Base-by-base conservation (phyloP, 768 basidiomycete genomes). In the Filobasidium floriforme region DNA sequence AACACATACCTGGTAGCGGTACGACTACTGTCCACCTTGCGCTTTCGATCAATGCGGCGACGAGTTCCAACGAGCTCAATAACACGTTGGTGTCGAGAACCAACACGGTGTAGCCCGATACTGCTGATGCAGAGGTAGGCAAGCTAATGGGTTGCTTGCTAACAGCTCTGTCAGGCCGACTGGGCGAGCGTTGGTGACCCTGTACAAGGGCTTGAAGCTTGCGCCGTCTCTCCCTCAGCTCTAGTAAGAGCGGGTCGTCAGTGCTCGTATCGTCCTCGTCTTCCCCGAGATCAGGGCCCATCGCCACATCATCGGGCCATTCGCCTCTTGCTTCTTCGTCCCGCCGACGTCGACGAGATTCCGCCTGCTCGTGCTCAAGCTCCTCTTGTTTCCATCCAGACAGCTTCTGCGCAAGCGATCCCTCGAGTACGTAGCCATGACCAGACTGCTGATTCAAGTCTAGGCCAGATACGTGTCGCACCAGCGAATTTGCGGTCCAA, bases 51-150 rank as follows among this genome's bases (percentile, higher is more conserved):
- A 98, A 82, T 14, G 86, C 83, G 0, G 84, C 78, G 66, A 99
- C 82, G 70, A 88, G 81, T 0, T 86, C 77, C 4, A 97, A 82
- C 0, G 90, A 91, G 0, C 90, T 88, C 18, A 98, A 83, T 0
- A 99, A 82, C 64, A 97, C 89, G 80, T 98, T 98, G 59, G 94
- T 97, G 79, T 98, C 94, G 73, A 94, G 81, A 32, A 99, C 87
- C 65, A 99, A 87, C 54, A 88, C 82, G 12, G 91, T 91, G 79
- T 92, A 96, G 1, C 94, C 94, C 2, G 89, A 83, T 7, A 89
- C 41, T 1, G 60, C n/a, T 10, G 64, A 51, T 24, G 65, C 49
- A n/a, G 40, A 26, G 0, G 24, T 41, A 18, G 49, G 18, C 82
- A 80, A 15, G 77, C 82, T 6, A 77, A 74, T 24, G 75, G 76